Conservation (phyloP, 2,329 filamentous ascomycete genomes). For the Sporothrix schenckii region DNA sequence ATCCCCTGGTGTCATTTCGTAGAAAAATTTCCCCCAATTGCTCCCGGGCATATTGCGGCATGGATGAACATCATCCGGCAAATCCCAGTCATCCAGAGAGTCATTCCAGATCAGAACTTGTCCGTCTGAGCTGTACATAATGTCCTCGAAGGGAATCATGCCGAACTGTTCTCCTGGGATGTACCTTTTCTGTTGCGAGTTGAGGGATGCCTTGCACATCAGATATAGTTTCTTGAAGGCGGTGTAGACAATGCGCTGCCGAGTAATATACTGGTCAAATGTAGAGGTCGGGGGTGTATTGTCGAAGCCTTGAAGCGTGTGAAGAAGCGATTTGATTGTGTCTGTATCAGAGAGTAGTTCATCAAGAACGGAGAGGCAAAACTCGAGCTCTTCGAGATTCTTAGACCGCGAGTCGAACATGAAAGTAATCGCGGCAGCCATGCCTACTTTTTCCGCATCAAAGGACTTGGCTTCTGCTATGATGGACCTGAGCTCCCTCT, state of each 20-base stretch:
- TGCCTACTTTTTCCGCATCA: not conserved
- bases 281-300: not conserved
- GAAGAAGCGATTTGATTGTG: not conserved
- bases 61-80: not conserved
- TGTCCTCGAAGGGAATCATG: not conserved
- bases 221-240: not conserved
- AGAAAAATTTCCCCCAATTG: constrained; percentile 4
- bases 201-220: no score
- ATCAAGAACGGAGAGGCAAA: not conserved
- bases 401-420: not conserved
- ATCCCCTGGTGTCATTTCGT: not conserved
- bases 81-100: not conserved
- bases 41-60: not conserved
- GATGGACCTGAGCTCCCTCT: not conserved
- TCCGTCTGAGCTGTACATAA: not conserved
- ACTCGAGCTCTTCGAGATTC: not conserved
- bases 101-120: not conserved
- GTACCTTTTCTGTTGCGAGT: not conserved
- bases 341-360: not conserved
- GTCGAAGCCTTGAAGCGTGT: not conserved
- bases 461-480: not conserved
- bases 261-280: not conserved
- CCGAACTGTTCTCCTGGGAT: not conserved
- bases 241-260: not conserved
- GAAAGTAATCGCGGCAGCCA: not conserved